Base-by-base conservation (phyloP, 2,329 filamentous ascomycete genomes). In the Verticillium dahliae region DNA sequence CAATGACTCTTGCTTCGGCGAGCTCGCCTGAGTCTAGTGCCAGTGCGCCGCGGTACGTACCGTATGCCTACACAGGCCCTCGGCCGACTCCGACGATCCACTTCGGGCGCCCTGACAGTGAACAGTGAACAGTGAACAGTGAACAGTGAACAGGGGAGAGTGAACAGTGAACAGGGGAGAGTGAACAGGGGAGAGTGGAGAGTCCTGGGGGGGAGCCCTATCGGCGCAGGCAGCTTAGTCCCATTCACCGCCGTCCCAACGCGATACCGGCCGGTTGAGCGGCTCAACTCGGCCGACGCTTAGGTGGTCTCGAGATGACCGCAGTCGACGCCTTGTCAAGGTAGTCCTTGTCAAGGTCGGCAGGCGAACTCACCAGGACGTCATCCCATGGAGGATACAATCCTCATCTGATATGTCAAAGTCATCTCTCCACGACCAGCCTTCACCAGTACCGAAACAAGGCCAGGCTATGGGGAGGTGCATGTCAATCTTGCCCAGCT, bases 401-500 rank as follows among this genome's bases (percentile, higher is more conserved):
- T 56, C 55, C 55, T 56, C 55, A 6, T 34, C 27, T 9, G 55
- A 6, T 2, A 56, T 56, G 33, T 56, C 55, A 14, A 34, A 33
- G 31, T 34, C 55, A 27, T 56, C 55, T 45, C 39, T 45, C 55
- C 31, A 34, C 4, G 33, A 56, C 55, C 33, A 31, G 55, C 13
- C 18, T 5, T 10, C 33, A 13, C 31, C 55, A 15, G 55, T 15
- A 3, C 55, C 55, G 18, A 56, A 56, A n/a, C 55, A 56, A 6
- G 55, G 55, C 15, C 31, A 18, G 55, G 31, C 27, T 22, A 56
- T 31, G 14, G 6, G 14, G 55, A 34, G 27, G 13, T 13, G 1
- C 62, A 65, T 59, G 35, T 70, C 65, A 13, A 60, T 66, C 15
- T 68, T 62, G 1, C 70, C 69, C 13, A 70, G n/a, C 9, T 64